Base-by-base conservation (phyloP, 2,329 filamentous ascomycete genomes). In the Colletotrichum echinochloae region DNA sequence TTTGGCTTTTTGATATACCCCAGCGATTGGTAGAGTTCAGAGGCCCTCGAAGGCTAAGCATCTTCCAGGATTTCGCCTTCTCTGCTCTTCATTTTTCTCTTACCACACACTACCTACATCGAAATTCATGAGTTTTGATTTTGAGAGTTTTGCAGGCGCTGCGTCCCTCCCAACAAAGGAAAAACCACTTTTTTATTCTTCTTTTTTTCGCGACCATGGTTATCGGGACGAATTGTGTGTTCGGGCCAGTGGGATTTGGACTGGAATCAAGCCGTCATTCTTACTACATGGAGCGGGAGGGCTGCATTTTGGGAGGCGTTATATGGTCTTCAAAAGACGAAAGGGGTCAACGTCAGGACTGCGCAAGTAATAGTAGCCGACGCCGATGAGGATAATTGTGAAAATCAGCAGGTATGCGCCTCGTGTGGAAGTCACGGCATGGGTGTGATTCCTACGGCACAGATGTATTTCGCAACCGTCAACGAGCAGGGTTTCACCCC, bases 1-100 rank as follows among this genome's bases (percentile, higher is more conserved):
- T 54, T 39, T 54, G 51, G 30, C 28, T 68, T 61, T 55, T 63
- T 51, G 62, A 71, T 72, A 72, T 72, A 72, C 70, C 70, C 70
- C 66, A 44, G 66, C 55, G 60, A 61, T 61, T 65, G 65, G 52
- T 23, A 52, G 49, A 57, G 46, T 28, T 59, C 49, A 61, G 56
- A 56, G 37, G 48, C 37, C 49, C 20, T 16, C 23, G 16, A 55
- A 55, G 7, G 20, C 9, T 54, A 28, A 35, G 9, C 35, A 8
- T 56, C n/a, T 59, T 35, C 26, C 16, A n/a, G 51, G 26, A 37
- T 41, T 23, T 35, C 30, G n/a, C 20, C 39, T 16, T 37, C 6
- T 35, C n/a, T 59, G 14, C 35, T 8, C 28, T 12, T 37, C 26
- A n/a, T 44, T 28, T 33, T 37, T 35, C 41, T 8, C 28, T 46